Evolutionary conservation across 2,329 filamentous ascomycete species (phyloP).

Genomic region (Penicillium sp.): DNA sequence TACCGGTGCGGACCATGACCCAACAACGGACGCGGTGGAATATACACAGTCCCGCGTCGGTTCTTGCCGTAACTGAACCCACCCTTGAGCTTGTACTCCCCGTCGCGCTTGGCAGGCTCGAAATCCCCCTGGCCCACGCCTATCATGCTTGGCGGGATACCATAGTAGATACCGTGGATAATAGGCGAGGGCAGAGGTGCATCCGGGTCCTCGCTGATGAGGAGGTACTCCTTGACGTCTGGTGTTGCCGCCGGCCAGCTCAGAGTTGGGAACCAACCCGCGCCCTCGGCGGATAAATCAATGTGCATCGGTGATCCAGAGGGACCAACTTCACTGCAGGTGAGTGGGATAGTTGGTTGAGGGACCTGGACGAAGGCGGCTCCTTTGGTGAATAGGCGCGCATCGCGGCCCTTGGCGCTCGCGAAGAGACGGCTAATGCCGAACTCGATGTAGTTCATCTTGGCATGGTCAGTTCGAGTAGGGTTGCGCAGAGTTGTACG

Average conservation of each 20-base stretch:
- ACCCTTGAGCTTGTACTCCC: conserved; percentile 31
- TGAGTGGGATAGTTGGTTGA: conserved; percentile 24
- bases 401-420: conserved; percentile 21
- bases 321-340: conserved; percentile 27
- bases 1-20: conserved; percentile 58
- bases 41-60: conserved; percentile 45
- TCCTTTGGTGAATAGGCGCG: conserved; percentile 31
- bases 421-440: conserved; percentile 20
- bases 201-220: conserved; percentile 53
- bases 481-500: not conserved
- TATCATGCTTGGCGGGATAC: conserved; percentile 42
- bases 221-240: conserved; percentile 49
- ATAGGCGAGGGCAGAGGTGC: conserved; percentile 49
- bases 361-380: conserved; percentile 24
- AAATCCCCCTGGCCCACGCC: conserved; percentile 45
- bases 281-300: conserved; percentile 45
- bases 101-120: conserved; percentile 30
- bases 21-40: conserved; percentile 50
- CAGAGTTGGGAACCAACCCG: conserved; percentile 46
- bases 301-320: conserved; percentile 33
- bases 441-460: conserved; percentile 26
- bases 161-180: conserved; percentile 50
- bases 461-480: not conserved
- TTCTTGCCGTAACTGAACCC: conserved; percentile 54
- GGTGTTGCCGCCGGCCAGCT: conserved; percentile 42